Evolutionary conservation across 805 yeast genomes (phyloP).

Genomic region (Candida easanensis): DNA sequence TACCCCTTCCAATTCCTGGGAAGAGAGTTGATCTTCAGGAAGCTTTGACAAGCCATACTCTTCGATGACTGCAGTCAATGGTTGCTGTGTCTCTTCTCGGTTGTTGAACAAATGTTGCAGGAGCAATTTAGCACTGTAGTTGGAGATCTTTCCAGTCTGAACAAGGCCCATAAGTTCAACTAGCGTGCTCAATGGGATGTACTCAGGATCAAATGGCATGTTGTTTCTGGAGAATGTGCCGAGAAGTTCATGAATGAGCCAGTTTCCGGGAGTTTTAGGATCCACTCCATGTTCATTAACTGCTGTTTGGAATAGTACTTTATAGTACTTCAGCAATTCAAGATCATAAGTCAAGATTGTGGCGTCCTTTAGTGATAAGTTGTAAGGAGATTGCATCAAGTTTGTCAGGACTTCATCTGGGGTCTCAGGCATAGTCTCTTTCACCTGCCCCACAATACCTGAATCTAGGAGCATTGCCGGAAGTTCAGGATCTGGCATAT

Average conservation of each 20-base stretch:
- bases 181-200: conserved; percentile 42
- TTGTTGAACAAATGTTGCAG: conserved; percentile 58
- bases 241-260: conserved; percentile 79
- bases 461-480: conserved; percentile 52
- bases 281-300: conserved; percentile 25
- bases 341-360: conserved; percentile 56
- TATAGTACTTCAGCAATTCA: conserved; percentile 52
- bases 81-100: conserved; percentile 34
- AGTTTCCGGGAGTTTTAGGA: conserved; percentile 55
- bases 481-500: conserved; percentile 92
- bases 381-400: conserved; percentile 48
- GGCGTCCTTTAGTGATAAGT: conserved; percentile 71
- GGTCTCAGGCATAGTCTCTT: conserved; percentile 45
- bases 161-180: conserved; percentile 56
- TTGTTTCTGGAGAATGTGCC: conserved; percentile 63
- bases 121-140: conserved; percentile 64
- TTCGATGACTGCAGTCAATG: conserved; percentile 46
- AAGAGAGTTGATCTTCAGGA: conserved; percentile 34
- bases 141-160: conserved; percentile 45
- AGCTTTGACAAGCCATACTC: conserved; percentile 48
- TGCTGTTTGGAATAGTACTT: conserved; percentile 35
- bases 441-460: conserved; percentile 41
- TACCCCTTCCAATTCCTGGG: conserved; percentile 30
- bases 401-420: conserved; percentile 57
- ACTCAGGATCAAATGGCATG: conserved; percentile 29